Evolutionary conservation across 371 early-diverging fungal genomes (phyloP), one percentile per base, ranked within the genome.

Genomic region (Apophysomyces variabilis): DNA sequence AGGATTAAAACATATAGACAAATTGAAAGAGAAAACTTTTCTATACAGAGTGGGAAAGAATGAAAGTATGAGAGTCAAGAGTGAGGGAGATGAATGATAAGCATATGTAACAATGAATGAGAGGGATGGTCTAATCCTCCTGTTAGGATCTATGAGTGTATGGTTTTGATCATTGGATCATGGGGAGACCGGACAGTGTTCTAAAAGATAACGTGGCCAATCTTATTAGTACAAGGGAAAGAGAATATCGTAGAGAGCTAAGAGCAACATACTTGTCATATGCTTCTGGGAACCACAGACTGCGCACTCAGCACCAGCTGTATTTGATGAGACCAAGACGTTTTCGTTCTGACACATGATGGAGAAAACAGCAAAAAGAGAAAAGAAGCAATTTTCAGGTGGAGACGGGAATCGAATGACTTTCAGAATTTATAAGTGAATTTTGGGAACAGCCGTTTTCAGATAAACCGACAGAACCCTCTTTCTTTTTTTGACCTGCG

Each of bases 171-270:
- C 18, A n/a, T n/a, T 58, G 11, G 43, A 43, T 74, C 63, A 74
- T 43, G 71, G 70, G 16, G 69, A 66, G 21, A 78, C 75, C 36
- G 75, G 78, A 62, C 75, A 75, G 58, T 78, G 73, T 60, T 71
- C 78, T 75, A 46, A 7, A 37, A 18, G 6, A 26, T 58, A 21
- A 47, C 12, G 58, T 26, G 38, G 43, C 14, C 54, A 16, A 16
- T 26, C 32, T 26, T 26, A 26, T 26, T 26, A 26, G 32, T 26
- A 26, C 32, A 26, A 26, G 32, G 32, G 26, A 21, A 35, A 45
- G 16, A 36, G 35, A 44, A 14, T n/a, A 9, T 21, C 45, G 4
- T 13, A 60, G 26, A 44, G 50, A 46, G 16, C 56, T 37, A 44
- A 21, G 32, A 9, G 11, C 14, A 14, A 71, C 74, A 67, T 70